Conservation (phyloP, 768 basidiomycete species). For the Dioszegia aurantiaca region DNA sequence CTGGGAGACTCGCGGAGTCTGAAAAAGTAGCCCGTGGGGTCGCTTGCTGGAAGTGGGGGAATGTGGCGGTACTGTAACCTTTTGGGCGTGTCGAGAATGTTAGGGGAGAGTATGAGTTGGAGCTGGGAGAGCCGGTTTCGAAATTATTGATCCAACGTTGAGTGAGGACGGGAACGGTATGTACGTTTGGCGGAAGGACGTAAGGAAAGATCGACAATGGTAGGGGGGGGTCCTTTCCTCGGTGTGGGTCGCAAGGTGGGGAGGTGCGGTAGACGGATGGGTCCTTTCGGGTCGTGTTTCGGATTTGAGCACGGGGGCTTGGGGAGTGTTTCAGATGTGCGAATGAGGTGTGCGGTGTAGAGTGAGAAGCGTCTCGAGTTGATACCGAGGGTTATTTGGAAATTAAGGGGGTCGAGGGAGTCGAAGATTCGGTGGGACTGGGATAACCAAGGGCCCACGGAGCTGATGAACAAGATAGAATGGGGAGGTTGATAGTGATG, state of each 20-base stretch:
- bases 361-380: neutral
- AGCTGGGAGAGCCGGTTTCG: neutral
- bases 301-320: neutral
- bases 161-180: neutral
- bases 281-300: conserved; percentile 7
- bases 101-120: neutral
- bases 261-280: neutral
- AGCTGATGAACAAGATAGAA: neutral
- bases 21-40: neutral
- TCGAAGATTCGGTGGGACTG: neutral
- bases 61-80: neutral
- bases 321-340: neutral
- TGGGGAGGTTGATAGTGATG: neutral
- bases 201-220: conserved; percentile 3
- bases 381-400: neutral
- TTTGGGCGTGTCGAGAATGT: neutral
- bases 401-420: neutral
- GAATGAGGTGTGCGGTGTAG: neutral
- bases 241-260: neutral
- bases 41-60: neutral
- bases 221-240: neutral
- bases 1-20: neutral
- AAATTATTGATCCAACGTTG: neutral
- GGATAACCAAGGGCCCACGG: neutral
- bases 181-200: too few species aligned